Percentiles rank a stretch among this genome's conserved stretches.
Evolutionary conservation across 768 basidiomycete species (phyloP).

Genomic region (Trametes cingulata): DNA sequence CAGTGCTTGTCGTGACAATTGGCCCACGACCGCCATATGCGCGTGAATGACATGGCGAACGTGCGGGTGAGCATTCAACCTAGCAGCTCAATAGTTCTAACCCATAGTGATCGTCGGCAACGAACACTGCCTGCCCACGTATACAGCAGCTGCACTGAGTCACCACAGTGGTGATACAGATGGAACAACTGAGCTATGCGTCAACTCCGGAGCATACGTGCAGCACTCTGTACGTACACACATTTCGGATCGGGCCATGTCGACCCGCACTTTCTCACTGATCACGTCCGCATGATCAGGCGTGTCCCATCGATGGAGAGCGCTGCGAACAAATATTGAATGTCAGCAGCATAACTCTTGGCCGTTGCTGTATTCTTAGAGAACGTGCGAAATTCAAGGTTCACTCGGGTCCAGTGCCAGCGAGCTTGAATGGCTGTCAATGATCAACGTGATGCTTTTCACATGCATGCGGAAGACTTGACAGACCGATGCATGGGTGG

Average conservation of each 20-base stretch:
- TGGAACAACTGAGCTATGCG: not conserved
- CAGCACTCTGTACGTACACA: not conserved
- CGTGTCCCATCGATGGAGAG: not conserved
- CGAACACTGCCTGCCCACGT: too few species aligned
- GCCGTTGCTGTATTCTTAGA: not conserved
- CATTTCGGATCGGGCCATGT: not conserved
- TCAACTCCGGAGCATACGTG: not conserved
- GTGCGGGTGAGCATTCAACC: not conserved
- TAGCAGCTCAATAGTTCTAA: too few species aligned
- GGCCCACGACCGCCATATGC: not conserved
- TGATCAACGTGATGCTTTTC: not conserved
- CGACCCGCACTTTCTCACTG: not conserved
- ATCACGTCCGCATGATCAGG: not conserved
- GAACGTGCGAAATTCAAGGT: constrained; percentile 11
- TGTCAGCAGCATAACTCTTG: not conserved
- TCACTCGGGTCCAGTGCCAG: not conserved
- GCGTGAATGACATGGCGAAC: not conserved
- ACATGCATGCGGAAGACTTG: constrained; percentile 1
- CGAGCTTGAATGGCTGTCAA: not conserved
- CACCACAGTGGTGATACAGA: too few species aligned
- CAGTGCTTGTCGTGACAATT: not conserved
- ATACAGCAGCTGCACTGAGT: too few species aligned
- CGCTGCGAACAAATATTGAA: not conserved
- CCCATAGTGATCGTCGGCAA: not conserved
- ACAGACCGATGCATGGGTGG: not conserved